Base-by-base conservation (phyloP, 2,329 filamentous ascomycete species). In the Allantophomopsis lycopodina region DNA sequence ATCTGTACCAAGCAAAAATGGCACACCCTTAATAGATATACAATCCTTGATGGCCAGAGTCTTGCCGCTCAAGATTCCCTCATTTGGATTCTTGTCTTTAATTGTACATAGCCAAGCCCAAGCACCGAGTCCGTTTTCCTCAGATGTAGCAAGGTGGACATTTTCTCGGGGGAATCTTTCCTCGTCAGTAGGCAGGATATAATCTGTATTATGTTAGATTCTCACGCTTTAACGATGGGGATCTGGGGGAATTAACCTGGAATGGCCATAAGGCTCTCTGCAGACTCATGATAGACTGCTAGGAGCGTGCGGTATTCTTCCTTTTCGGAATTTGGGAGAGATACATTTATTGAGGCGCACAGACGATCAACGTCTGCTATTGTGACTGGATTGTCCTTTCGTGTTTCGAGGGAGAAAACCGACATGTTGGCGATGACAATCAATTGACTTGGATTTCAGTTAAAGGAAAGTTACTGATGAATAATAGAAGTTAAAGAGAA, bases 21-120 rank as follows among this genome's bases (percentile, higher is more conserved):
- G 68, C 2, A 73, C 65, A 0, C 62, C 64, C 2, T 66, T 67
- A 1, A 73, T 66, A 2, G 68, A 63, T 35, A 73, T 64, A 20
- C 67, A 69, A 43, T 73, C 70, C 47, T 73, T 73, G 7, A 73
- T 40, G 40, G 64, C 67, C 5, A 71, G 50, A 0, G 60, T 63
- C 40, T 65, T 71, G 0, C 61, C 64, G 32, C 41, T 53, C 20
- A 68, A 40, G 4, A 39, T 21, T 5, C 33, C 37, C 5, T 33
- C 40, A 14, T 43, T 48, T 4, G 48, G 44, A 5, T 40, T 42
- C 30, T 52, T 55, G 18, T 53, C 63, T 35, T 53, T 53, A 34
- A 72, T 69, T 4, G 60, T 52, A 35, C 69, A 69, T 32, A 58
- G 64, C 46, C 70, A 66, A 1, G 66, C 67, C 67, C 68, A 71